Base-by-base conservation (phyloP, 2,329 filamentous ascomycete species). In the Parascedosporium putredinis region DNA sequence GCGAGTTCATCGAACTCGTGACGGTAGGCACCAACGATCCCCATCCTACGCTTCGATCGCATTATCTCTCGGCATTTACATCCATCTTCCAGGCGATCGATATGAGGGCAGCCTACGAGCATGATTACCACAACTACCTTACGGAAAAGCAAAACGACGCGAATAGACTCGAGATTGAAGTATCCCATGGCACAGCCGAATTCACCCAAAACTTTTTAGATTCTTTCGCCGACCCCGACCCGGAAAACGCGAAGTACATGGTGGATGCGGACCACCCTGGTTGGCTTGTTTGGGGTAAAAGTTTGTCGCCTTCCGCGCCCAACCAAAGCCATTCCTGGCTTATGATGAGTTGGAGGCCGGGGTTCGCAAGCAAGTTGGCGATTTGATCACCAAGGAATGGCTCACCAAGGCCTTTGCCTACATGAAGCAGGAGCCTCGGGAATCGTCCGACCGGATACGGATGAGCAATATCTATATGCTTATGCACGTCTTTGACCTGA, bases 231-330 rank as follows among this genome's bases (percentile, higher is more conserved):
- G 76, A 85, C 45, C 82, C 84, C 5, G 18, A 42, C 20, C 83
- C 70, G 10, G 58, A 82, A 27, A 54, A 56, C 29, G 83, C 88
- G 0, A 83, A 95, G 55, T 95, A 94, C 64, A 94, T 90, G 62
- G 81, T 97, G 43, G 93, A 98, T 61, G 79, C 82, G 50, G 91
- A 97, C 62, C 86, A 94, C 62, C 88, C 91, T 4, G 93, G 93
- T 27, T 98, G 94, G 94, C 75, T 98, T 16, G 89, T 95, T 1
- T 98, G 93, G 93, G 86, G 85, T 48, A 88, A 93, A 81, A 76
- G 27, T 91, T 97, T 72, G 83, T 81, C 12, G 93, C 84, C 0
- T 89, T 84, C 63, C 80, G 81, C 53, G 81, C 85, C 2, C 83
- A 86, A 48, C 81, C 89, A 55, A 69, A 62, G 66, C 82, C 65